Percentiles rank a stretch among this genome's conserved stretches.
Evolutionary conservation across 345 rosid genomes (phyloP).

Genomic region (Microcos paniculata): DNA sequence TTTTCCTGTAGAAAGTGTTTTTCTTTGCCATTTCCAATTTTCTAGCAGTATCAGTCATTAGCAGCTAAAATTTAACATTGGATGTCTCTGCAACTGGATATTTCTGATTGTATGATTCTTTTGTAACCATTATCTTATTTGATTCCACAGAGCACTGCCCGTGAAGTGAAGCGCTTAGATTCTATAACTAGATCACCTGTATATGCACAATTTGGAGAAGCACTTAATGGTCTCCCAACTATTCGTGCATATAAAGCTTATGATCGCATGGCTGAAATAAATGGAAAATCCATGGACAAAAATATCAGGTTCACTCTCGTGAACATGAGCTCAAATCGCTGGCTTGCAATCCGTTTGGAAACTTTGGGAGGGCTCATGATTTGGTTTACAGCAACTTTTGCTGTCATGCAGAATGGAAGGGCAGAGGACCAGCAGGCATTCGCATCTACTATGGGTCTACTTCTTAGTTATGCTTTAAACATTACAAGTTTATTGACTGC

Average conservation of each 20-base stretch:
- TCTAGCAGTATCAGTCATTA: neutral
- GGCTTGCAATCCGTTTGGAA: constrained; percentile 98
- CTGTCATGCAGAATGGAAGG: constrained; percentile 92
- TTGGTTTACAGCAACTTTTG: constrained; percentile 98
- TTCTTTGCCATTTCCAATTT: neutral
- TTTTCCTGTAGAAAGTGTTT: neutral
- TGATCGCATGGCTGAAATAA: constrained; percentile 88
- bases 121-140: constrained; percentile 23
- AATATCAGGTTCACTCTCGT: constrained; percentile 86
- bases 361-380: constrained; percentile 95
- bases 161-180: constrained; percentile 96
- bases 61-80: neutral
- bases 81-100: neutral
- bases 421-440: constrained; percentile 83
- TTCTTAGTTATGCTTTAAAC: constrained; percentile 91
- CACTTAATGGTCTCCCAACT: constrained; percentile 83
- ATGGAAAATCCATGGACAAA: constrained; percentile 94
- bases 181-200: constrained; percentile 95
- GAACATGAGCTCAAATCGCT: constrained; percentile 91
- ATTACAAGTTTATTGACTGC: constrained; percentile 79
- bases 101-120: constrained; percentile 10
- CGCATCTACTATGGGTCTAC: constrained; percentile 99
- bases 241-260: constrained; percentile 98
- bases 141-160: constrained; percentile 77
- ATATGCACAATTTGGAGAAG: constrained; percentile 99